Conservation (phyloP, 2,329 filamentous ascomycete genomes). For the Periconia digitata region DNA sequence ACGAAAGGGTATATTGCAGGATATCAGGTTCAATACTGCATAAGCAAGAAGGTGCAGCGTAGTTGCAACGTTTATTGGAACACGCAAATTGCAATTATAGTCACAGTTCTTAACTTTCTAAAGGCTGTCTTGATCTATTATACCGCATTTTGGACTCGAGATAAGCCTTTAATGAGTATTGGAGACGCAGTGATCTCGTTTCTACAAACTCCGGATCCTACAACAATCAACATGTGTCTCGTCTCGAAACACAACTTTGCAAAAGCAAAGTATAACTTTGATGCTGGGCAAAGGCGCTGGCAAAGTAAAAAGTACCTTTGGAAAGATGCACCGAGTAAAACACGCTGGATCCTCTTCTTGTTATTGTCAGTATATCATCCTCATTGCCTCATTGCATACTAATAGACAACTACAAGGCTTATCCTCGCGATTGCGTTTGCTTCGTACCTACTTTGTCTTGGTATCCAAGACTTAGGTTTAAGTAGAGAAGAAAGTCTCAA, state of each 20-base stretch:
- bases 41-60: conserved; percentile 15
- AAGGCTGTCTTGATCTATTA: conserved; percentile 24
- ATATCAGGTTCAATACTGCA: conserved; percentile 11
- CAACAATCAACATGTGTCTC: conserved; percentile 18
- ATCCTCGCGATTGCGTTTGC: background rate
- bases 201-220: conserved; percentile 11
- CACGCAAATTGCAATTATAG: conserved; percentile 9
- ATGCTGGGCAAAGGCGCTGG: conserved; percentile 11
- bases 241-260: conserved; percentile 8
- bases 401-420: background rate
- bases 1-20: background rate
- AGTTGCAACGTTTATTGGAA: background rate
- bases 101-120: conserved; percentile 19
- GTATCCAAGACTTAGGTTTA: too few relatives aligned
- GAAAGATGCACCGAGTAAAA: conserved; percentile 16
- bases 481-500: conserved; percentile 2
- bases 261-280: conserved; percentile 3
- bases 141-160: conserved; percentile 11
- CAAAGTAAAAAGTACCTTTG: conserved; percentile 6
- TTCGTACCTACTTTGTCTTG: conserved; percentile 5
- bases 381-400: background rate
- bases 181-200: conserved; percentile 27
- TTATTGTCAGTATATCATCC: background rate
- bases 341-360: conserved; percentile 8
- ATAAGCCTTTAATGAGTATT: conserved; percentile 23